Evolutionary conservation across 306 rosid genomes (phyloP), one percentile per base, ranked within the genome.

Genomic region (Ziziphus jujuba): DNA sequence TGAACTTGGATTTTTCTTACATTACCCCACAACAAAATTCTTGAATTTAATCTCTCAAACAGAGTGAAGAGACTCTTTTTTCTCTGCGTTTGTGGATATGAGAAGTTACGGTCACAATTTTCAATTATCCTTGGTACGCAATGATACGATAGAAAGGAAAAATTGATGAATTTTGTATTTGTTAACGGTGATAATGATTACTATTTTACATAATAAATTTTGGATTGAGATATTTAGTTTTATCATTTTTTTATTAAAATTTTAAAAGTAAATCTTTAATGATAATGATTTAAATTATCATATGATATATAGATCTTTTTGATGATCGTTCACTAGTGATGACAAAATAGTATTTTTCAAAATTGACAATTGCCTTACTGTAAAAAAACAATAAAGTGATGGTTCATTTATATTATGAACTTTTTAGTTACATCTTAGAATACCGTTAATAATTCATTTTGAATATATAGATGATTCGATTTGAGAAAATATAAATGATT

Each of bases 351-450:
- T n/a, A n/a, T n/a, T n/a, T n/a, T n/a, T n/a, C n/a, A 12, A 8
- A 40, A 8, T 9, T 10, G 45, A 40, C 45, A 40, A 0, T 12
- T 40, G 45, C 45, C 10, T 12, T 7, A 12, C 45, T 40, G 45
- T 40, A 40, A 10, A 75, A 61, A 60, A 69, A 63, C 62, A 56
- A 77, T 47, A 64, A 19, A 55, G 11, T 66, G 80, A 67, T 72
- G 68, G 73, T 72, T 73, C 72, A 58, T 66, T 54, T 56, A 20
- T 23, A 61, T 57, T 51, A 61, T 69, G 59, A 62, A 38, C 69
- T 11, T 50, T 5, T n/a, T 23, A 52, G 15, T 13, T 19, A 4
- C 62, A 56, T 9, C 36, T 36, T 13, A 13, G 19, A 55, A 48
- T 58, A 31, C 33, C 15, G 2, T 20, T 48, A 69, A 69, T 69